Conservation (phyloP, 2,329 filamentous ascomycete genomes). For the Xylaria sp. region DNA sequence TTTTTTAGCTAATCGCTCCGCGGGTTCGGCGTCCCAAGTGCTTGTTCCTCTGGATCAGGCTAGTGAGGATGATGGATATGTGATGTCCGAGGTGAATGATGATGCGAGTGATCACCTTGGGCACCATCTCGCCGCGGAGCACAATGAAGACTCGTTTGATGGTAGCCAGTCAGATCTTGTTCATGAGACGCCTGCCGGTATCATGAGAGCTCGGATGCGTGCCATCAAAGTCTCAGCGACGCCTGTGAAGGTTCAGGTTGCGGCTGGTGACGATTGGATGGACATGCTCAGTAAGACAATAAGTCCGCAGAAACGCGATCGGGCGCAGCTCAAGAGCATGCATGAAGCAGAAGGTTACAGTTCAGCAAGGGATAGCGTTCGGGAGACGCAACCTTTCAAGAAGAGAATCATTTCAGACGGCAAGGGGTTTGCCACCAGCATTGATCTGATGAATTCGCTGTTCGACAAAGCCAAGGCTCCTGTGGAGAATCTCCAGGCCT, state of each 20-base stretch:
- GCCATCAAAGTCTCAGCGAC: constrained; percentile 56
- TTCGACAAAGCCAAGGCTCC: constrained; percentile 68
- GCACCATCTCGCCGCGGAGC: constrained; percentile 73
- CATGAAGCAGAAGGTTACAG: constrained; percentile 57
- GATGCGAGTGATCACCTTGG: constrained; percentile 73
- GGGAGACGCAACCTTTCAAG: constrained; percentile 31
- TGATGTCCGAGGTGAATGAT: constrained; percentile 62
- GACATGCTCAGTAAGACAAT: constrained; percentile 91
- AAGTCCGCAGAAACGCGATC: constrained; percentile 87
- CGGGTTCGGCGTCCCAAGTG: constrained; percentile 66
- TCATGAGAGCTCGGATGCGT: constrained; percentile 59
- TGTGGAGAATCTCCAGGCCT: constrained; percentile 48
- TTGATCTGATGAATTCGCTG: constrained; percentile 93
- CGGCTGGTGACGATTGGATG: constrained; percentile 80
- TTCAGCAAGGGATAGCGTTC: constrained; percentile 31
- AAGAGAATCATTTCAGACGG: constrained; percentile 40
- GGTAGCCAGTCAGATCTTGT: constrained; percentile 43
- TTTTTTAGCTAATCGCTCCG: constrained; percentile 93
- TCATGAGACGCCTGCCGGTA: constrained; percentile 53
- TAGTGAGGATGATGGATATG: constrained; percentile 71
- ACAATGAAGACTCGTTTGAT: constrained; percentile 51
- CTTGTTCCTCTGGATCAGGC: constrained; percentile 59
- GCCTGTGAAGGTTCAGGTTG: constrained; percentile 55
- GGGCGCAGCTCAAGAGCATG: constrained; percentile 60
- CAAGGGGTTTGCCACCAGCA: constrained; percentile 75